Percentiles rank a stretch among this genome's conserved stretches.
Conservation (phyloP, 345 rosid species). For the Turritis glabra region DNA sequence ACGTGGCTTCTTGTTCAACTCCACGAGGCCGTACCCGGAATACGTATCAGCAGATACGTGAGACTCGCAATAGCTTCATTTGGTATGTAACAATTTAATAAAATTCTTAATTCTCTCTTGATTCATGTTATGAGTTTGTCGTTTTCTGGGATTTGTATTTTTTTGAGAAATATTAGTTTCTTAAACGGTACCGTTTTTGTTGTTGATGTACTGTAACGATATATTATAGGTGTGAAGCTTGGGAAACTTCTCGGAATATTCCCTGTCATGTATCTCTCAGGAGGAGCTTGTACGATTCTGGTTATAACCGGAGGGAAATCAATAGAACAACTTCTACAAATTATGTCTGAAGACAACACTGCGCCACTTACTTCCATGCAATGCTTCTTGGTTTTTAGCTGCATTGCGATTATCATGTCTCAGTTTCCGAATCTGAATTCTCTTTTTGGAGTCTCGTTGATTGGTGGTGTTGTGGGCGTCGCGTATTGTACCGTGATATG, state of each 20-base stretch:
- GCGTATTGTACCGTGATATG: slow-evolving; percentile 61
- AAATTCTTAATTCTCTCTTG: neutral
- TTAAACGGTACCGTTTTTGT: neutral
- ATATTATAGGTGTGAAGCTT: slow-evolving; percentile 47
- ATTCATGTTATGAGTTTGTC: neutral
- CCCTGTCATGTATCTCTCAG: slow-evolving; percentile 67
- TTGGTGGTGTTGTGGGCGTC: slow-evolving; percentile 54
- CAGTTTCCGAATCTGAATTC: slow-evolving; percentile 73
- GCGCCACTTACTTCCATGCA: slow-evolving; percentile 50
- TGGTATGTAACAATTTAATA: slow-evolving; percentile 41
- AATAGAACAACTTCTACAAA: slow-evolving; percentile 33
- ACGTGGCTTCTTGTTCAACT: slow-evolving; percentile 71
- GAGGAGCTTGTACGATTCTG: slow-evolving; percentile 59
- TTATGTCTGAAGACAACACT: slow-evolving; percentile 23
- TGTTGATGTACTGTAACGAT: neutral
- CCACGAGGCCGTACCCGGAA: slow-evolving; percentile 64
- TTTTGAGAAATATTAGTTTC: no score
- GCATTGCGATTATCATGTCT: slow-evolving; percentile 49
- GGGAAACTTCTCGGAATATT: slow-evolving; percentile 53
- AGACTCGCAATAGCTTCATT: slow-evolving; percentile 61
- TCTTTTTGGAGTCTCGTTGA: slow-evolving; percentile 58
- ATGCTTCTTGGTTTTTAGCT: slow-evolving; percentile 58
- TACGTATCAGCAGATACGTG: slow-evolving; percentile 72
- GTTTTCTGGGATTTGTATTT: neutral
- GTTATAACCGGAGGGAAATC: slow-evolving; percentile 57